Evolutionary conservation across 495 filamentous ascomycete species (phyloP), one percentile per base, ranked within the genome.

Genomic region (Annulohypoxylon stygium): DNA sequence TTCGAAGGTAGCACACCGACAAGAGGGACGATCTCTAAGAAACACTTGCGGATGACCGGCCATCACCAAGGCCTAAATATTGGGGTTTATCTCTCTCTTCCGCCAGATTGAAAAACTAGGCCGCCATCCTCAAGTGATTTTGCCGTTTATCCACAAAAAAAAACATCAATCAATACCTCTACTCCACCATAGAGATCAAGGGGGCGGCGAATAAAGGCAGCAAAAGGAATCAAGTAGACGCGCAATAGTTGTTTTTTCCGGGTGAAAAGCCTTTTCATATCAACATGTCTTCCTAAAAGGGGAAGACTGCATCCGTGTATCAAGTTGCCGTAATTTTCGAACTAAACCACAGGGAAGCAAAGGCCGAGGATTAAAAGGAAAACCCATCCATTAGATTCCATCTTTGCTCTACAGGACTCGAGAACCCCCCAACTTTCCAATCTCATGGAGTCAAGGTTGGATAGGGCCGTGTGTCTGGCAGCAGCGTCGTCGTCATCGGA

Each of bases 141-240:
- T 75, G 59, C 65, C 67, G 55, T 66, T 75, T 77, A 77, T 79
- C 75, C 62, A 66, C 70, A 70, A 30, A 30, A 67, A 75, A 69
- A 67, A 65, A 72, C 45, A 62, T 50, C 53, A 66, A 69, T 58
- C 69, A 63, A 67, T 70, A 72, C 72, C 71, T 77, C 69, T 70
- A 61, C 72, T 72, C 77, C 77, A 70, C 71, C 75, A 41, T 53
- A 30, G 51, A 76, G 73, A 72, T 70, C 61, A 47, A 67, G 67
- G 67, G 69, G 58, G 58, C 63, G 57, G 55, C 59, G 59, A 58
- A 61, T 67, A 67, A 77, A 77, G 77, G 75, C 48, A 72, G 75
- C 48, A 64, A 77, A 74, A 72, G 61, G 71, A 79, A 76, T 67
- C 61, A 72, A 74, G 74, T 68, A 74, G 59, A 74, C 63, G 65